Evolutionary conservation across 345 rosid species (phyloP).

Genomic region (Syzygium jambos): DNA sequence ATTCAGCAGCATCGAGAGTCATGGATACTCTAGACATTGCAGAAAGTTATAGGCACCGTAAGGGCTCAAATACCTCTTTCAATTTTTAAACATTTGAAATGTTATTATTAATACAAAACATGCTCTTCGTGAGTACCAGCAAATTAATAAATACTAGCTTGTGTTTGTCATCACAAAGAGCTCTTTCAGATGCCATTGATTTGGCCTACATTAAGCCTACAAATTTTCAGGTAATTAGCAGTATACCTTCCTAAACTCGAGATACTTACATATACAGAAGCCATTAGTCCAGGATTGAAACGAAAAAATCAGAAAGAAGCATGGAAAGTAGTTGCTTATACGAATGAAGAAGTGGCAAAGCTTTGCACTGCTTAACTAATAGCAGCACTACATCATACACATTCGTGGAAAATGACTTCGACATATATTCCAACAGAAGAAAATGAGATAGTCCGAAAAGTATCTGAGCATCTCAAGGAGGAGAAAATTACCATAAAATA

Average conservation of each 20-base stretch:
- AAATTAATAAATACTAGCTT: not conserved
- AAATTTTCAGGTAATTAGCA: not conserved
- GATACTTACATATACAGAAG: not conserved
- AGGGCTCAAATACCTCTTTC: not conserved
- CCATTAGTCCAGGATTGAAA: not conserved
- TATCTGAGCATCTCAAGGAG: not conserved
- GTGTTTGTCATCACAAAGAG: not conserved
- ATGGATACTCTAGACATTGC: not conserved
- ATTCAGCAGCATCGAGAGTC: not conserved
- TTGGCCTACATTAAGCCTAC: not conserved
- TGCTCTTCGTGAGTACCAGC: not conserved
- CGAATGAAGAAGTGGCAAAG: not conserved
- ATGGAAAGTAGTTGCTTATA: not conserved
- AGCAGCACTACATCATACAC: not conserved
- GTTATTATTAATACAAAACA: not conserved
- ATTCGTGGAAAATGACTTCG: not conserved
- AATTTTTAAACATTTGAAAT: not conserved
- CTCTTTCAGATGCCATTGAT: not conserved
- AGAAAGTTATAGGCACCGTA: not conserved
- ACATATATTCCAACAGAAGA: not conserved
- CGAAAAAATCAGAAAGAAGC: not conserved
- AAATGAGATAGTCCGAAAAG: not conserved
- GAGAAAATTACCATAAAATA: constrained; percentile 69
- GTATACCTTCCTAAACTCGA: not conserved
- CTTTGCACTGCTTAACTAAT: not conserved